Base-by-base conservation (phyloP, 208 protist genomes). In the Endotrypanum monterogeii region DNA sequence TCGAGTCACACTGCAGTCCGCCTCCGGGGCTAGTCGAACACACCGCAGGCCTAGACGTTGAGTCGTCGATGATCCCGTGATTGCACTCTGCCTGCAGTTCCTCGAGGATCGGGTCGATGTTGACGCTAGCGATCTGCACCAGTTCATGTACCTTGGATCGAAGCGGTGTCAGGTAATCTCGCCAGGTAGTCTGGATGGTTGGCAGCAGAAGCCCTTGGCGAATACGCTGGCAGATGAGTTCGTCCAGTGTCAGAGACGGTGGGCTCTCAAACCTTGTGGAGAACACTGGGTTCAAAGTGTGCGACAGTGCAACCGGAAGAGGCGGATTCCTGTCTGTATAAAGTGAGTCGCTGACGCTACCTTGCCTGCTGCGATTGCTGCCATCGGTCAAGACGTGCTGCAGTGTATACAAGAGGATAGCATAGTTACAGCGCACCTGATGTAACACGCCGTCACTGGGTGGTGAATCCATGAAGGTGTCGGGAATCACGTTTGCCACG, bases 401-500 rank as follows among this genome's bases (percentile, higher is more conserved):
- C 39, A 90, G 56, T 0, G 74, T 78, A 44, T 87, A 56, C 11
- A 85, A 54, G 5, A 90, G 67, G 35, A 85, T 78, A 11, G 76
- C 70, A 74, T 90, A 80, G 76, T 90, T 90, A 48, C 60, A 37
- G 28, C 41, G 73, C 9, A 88, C 78, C 54, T 65, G 60, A 37
- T 51, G 32, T 56, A 90, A 51, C 0, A 73, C 78, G 23, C 55
- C 51, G 18, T 71, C 78, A 37, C 72, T 70, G 41, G 90, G 90
- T 1, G 78, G 70, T 25, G 65, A 62, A 67, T 94, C 88, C 51
- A 92, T 76, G 69, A 90, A 94, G 39, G 85, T 78, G 55, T 86
- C 76, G 7, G 84, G 80, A 61, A 94, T 85, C 54, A 79, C 76
- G 52, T 90, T 79, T 4, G 82, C 73, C 37, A 84, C 85, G 79